Conservation (phyloP, 1,139 yeast species). For the Geotrichum carabidarum region DNA sequence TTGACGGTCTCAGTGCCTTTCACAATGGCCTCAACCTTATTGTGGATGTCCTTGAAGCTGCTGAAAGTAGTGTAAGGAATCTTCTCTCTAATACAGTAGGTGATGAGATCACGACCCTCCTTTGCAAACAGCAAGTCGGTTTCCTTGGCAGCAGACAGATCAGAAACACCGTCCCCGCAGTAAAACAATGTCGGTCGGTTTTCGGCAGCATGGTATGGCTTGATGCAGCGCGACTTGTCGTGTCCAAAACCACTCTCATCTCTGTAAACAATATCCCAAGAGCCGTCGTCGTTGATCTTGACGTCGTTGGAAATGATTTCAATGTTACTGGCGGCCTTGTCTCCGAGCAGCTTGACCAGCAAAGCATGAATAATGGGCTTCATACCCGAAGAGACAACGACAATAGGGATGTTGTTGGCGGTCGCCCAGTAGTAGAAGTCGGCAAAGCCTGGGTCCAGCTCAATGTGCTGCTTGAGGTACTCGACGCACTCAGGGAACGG, state of each 20-base stretch:
- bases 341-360: conserved; percentile 68
- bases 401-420: conserved; percentile 63
- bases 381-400: conserved; percentile 85
- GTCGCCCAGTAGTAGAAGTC: conserved; percentile 76
- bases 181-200: conserved; percentile 64
- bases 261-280: conserved; percentile 80
- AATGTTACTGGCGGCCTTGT: conserved; percentile 63
- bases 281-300: conserved; percentile 48
- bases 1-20: conserved; percentile 43
- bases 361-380: conserved; percentile 79
- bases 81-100: conserved; percentile 69
- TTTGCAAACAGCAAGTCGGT: conserved; percentile 91
- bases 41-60: conserved; percentile 66
- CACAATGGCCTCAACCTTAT: conserved; percentile 47
- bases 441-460: conserved; percentile 86
- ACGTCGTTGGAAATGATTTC: conserved; percentile 82
- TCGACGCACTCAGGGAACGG: conserved; percentile 84
- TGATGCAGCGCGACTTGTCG: conserved; percentile 81
- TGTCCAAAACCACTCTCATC: conserved; percentile 90
- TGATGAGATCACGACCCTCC: conserved; percentile 82
- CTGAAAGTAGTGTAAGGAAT: conserved; percentile 84
- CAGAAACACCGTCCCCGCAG: conserved; percentile 97
- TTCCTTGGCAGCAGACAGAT: conserved; percentile 89
- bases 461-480: conserved; percentile 45
- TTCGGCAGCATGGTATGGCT: conserved; percentile 49